Base-by-base conservation (phyloP, 225 moss, liverwort and hornwort species). In the Marchantia paleacea region DNA sequence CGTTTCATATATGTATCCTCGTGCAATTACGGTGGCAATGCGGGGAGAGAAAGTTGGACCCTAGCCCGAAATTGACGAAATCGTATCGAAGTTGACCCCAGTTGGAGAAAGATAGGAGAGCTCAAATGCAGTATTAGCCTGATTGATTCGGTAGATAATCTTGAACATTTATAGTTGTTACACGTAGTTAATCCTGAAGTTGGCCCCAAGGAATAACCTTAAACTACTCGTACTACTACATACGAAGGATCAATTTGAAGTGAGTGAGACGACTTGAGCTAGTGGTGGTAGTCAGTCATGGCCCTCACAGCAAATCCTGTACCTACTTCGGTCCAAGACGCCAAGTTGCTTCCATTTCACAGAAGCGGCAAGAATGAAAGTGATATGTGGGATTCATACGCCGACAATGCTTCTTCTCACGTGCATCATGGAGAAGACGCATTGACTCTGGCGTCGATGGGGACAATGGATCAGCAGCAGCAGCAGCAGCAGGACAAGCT, bases 311-410 rank as follows among this genome's bases (percentile, higher is more conserved):
- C 65, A 64, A 69, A 26, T 55, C 55, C 79, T 30, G 79, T 57
- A 20, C 39, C 55, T 28, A 29, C 28, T 69, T 50, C 79, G 24
- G 14, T 48, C 77, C 39, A 31, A 61, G 79, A 79, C 8, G 53
- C 79, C 0, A 79, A 79, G 55, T 70, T 69, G 31, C 79, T 54
- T 24, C 10, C 79, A 9, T 69, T 79, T 67, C 53, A 79, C 69
- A 75, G 75, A 47, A 55, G 30, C 75, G 63, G 63, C 77, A 70
- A 79, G 78, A 78, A 84, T 48, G 83, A 88, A 47, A 83, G 78
- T 52, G 83, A 79, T 39, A 66, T 88, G 81, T 88, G 85, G 85
- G 80, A 82, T 63, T 69, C 82, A 24, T 88, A 82, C 72, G 85
- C 78, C 67, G 79, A 66, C 4, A 80, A 80, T 52, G 74, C 13